Base-by-base conservation (phyloP, 2,329 filamentous ascomycete species). In the Torrubiella hemipterigena region DNA sequence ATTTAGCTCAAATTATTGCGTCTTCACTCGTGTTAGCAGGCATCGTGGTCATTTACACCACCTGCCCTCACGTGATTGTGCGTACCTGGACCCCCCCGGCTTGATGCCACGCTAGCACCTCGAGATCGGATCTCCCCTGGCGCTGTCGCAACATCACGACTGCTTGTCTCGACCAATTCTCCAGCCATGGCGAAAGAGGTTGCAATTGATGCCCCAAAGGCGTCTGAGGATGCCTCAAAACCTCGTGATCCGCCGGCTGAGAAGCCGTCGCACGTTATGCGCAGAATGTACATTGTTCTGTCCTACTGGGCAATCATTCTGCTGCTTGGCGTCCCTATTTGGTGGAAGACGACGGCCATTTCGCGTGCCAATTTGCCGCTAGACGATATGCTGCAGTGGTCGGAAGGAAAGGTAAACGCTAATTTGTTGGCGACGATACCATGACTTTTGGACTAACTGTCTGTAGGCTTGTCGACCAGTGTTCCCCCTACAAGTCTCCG, bases 261-360 rank as follows among this genome's bases (percentile, higher is more conserved):
- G 61, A 79, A 74, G 40, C 59, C 70, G 14, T 67, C 78, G 42
- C 76, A 80, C 40, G 63, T 79, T 31, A 73, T 71, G 49, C 73
- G 79, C 35, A 78, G 91, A 33, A 73, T 74, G 29, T 65, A 67
- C 39, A 80, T 96, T 30, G 77, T 98, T 39, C 54, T 82, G 38
- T 89, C 89, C 7, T 96, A 95, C 56, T 98, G 91, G 91, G 63
- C 76, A 5, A 75, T 96, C 22, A 83, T 93, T 6, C 52, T 93
- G 6, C 69, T 80, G 18, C 59, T 98, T 6, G 91, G 91, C 3
- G 55, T 98, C 42, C 91, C 91, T 35, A 79, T 93, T 70, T 98
- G 91, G 91, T 93, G 85, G 77, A 77, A 77, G 54, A 96, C 91
- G 1, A 98, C 91, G 4, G 81, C 82, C 1, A 93, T 96, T 33